phyloP scores from a whole-genome alignment of 208 protist species.

The Tritrichomonas musculus region DNA sequence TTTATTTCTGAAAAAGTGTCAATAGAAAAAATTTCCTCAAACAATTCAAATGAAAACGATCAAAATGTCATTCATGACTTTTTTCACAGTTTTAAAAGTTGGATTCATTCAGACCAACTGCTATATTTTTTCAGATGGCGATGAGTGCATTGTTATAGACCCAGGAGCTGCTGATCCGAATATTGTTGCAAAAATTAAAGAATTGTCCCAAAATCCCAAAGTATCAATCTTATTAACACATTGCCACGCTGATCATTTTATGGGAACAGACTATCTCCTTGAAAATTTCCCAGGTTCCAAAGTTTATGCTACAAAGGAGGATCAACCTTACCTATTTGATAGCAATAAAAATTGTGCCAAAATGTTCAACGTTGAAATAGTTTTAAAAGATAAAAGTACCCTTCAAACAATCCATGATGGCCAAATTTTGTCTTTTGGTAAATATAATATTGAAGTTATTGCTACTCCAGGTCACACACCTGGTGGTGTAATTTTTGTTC shows the following conservation, averaged over 20 bases:
- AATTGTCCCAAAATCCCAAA: not conserved
- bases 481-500: not conserved
- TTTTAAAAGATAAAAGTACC: not conserved
- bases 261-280: not conserved
- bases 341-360: not conserved
- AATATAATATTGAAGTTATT: not conserved
- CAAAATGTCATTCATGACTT: too few relatives aligned
- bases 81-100: too few relatives aligned
- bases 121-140: too few relatives aligned
- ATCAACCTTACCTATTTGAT: not conserved
- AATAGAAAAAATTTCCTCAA: too few relatives aligned
- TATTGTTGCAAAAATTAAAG: not conserved
- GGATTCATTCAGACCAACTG: too few relatives aligned
- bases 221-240: not conserved
- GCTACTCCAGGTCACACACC: not conserved
- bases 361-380: not conserved
- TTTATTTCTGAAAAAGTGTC: too few relatives aligned
- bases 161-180: not conserved
- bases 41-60: too few relatives aligned
- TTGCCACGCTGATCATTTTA: not conserved
- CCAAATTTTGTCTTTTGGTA: not conserved
- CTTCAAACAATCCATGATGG: not conserved
- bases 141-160: not conserved
- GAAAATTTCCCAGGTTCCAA: not conserved
- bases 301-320: not conserved